These are phyloP conservation scores for Kregervanrija pseudodelftensis DNA, from an alignment of 805 yeast genomes.

Conservation along the genomic window DNA sequence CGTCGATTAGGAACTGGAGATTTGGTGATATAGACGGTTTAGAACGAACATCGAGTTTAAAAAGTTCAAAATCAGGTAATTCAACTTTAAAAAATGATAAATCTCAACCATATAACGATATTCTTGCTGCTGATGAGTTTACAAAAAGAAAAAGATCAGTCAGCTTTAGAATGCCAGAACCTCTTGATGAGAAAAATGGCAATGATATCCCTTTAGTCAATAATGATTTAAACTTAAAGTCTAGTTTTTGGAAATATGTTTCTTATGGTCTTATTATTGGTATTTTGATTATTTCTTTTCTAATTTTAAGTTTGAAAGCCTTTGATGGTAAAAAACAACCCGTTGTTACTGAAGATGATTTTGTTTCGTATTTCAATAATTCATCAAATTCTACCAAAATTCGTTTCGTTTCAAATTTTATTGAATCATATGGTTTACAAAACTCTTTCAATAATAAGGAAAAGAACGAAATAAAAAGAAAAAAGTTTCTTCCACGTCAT, in stretches of 20 bases:
- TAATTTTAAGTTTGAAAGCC: slow-evolving; percentile 1
- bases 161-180: slow-evolving; percentile 2
- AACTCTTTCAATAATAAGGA: not conserved
- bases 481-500: slow-evolving; percentile 1
- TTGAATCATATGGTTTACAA: not conserved
- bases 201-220: too few relatives aligned
- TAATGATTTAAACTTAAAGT: too few relatives aligned
- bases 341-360: slow-evolving; percentile 1
- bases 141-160: slow-evolving; percentile 1
- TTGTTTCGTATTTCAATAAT: slow-evolving; percentile 1
- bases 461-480: not conserved
- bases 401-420: not conserved
- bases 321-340: not conserved
- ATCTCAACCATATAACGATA: not conserved
- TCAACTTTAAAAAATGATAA: not conserved
- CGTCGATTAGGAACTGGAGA: not conserved
- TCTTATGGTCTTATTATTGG: slow-evolving; percentile 5
- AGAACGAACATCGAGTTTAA: not conserved
- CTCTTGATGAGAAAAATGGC: not conserved
- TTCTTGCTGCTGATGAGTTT: too few relatives aligned
- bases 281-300: not conserved
- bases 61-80: not conserved
- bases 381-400: not conserved
- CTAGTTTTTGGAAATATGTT: slow-evolving; percentile 8
- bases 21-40: slow-evolving; percentile 7